A percentile compares a stretch with the other conserved stretches of the same genome.
Evolutionary conservation across 768 basidiomycete genomes (phyloP).

Genomic region (Serpula lacrymans): DNA sequence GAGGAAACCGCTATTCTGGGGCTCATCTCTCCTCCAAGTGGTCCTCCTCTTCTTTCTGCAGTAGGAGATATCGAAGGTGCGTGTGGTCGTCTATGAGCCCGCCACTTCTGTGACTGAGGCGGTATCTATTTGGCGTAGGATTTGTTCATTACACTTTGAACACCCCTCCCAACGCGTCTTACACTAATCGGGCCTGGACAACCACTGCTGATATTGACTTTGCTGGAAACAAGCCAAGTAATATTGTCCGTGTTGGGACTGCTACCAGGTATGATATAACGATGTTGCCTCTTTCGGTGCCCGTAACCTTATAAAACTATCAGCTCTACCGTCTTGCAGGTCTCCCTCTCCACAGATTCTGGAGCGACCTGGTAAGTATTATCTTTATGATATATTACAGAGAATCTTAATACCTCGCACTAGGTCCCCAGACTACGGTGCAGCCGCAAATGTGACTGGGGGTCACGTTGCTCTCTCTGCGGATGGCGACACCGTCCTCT

Average conservation of each 20-base stretch:
- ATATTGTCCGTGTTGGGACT: constrained; percentile 48
- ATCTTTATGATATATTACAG: not conserved
- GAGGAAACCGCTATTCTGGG: constrained; percentile 60
- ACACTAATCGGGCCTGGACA: constrained; percentile 46
- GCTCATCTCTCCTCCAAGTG: constrained; percentile 60
- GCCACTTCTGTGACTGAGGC: not conserved
- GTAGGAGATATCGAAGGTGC: constrained; percentile 54
- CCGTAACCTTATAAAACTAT: not conserved
- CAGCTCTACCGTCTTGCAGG: constrained; percentile 47
- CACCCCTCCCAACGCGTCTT: constrained; percentile 35
- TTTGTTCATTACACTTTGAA: constrained; percentile 46
- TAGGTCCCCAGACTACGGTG: constrained; percentile 53
- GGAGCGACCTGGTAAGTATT: constrained; percentile 46
- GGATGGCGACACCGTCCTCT: constrained; percentile 54
- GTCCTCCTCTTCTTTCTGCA: constrained; percentile 53
- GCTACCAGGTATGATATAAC: constrained; percentile 34
- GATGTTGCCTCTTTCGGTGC: not conserved
- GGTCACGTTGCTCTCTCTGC: constrained; percentile 43
- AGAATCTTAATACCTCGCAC: not conserved
- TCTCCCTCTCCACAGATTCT: constrained; percentile 53
- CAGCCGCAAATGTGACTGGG: constrained; percentile 40
- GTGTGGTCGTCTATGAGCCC: constrained; percentile 4
- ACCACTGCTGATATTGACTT: constrained; percentile 50
- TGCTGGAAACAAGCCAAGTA: constrained; percentile 47
- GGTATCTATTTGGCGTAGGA: constrained; percentile 24